Percentiles rank a stretch among this genome's conserved stretches.
Conservation (phyloP, 805 yeast genomes). For the Candida caryicola region DNA sequence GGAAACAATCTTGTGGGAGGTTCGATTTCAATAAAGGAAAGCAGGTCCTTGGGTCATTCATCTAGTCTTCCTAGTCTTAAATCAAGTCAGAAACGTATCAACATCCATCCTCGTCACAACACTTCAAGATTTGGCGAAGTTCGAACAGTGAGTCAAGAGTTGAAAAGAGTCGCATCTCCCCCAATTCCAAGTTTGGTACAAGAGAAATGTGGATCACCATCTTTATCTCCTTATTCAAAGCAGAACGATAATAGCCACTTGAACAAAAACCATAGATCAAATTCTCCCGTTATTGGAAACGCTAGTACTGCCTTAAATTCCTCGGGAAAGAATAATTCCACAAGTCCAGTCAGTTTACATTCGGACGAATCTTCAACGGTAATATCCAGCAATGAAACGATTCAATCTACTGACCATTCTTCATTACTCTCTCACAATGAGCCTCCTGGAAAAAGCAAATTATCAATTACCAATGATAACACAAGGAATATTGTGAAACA, state of each 20-base stretch:
- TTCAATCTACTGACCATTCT: slow-evolving; percentile 31
- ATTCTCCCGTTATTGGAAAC: neutral
- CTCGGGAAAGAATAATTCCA: slow-evolving; percentile 10
- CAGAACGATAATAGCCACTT: neutral
- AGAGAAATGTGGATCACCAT: slow-evolving; percentile 3
- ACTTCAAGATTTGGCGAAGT: slow-evolving; percentile 7
- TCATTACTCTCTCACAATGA: slow-evolving; percentile 20
- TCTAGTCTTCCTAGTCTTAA: slow-evolving; percentile 21
- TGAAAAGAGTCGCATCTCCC: slow-evolving; percentile 10
- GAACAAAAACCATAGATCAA: neutral
- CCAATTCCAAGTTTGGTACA: slow-evolving; percentile 4
- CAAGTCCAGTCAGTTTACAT: slow-evolving; percentile 27
- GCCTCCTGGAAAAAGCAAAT: too few species aligned
- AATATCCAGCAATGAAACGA: slow-evolving; percentile 26
- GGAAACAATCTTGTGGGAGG: slow-evolving; percentile 7
- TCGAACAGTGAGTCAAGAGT: slow-evolving; percentile 5
- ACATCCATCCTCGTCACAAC: slow-evolving; percentile 5
- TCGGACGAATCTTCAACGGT: slow-evolving; percentile 30
- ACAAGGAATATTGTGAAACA: too few species aligned
- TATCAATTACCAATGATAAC: slow-evolving; percentile 8
- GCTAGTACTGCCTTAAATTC: neutral
- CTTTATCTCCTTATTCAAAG: slow-evolving; percentile 2
- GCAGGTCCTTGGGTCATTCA: slow-evolving; percentile 19
- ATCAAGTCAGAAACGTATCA: slow-evolving; percentile 10
- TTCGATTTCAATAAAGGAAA: slow-evolving; percentile 8